Conservation (phyloP, 1,284 basidiomycete genomes). For the Xanthoconium separans region DNA sequence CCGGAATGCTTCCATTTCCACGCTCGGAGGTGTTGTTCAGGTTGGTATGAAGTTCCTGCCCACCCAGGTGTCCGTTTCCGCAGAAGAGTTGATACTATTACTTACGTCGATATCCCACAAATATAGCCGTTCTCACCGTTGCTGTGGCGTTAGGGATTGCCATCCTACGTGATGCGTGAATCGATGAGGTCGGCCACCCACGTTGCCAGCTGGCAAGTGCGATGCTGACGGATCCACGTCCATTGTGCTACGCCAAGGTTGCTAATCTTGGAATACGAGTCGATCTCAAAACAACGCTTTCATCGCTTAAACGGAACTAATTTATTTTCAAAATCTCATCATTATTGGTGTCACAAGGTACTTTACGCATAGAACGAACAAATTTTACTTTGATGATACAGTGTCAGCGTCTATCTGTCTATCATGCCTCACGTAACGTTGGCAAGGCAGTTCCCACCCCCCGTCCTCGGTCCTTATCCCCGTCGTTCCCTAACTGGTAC, state of each 20-base stretch:
- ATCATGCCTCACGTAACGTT: conserved; percentile 22
- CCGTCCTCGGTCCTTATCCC: conserved; percentile 11
- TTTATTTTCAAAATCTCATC: not conserved
- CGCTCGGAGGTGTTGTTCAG: not conserved
- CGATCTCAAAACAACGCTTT: not conserved
- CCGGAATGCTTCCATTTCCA: not conserved
- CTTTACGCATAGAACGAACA: not conserved
- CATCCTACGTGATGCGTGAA: not conserved
- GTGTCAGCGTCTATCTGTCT: conserved; percentile 16
- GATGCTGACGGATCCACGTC: not conserved
- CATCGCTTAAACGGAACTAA: not conserved
- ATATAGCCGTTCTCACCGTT: not conserved
- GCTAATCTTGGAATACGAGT: conserved; percentile 2
- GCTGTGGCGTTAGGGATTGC: not conserved
- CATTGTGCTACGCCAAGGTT: not conserved
- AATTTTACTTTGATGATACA: conserved; percentile 7
- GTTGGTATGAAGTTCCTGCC: not conserved
- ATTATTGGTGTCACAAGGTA: not conserved
- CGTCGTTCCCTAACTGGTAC: conserved; percentile 14
- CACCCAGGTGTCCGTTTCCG: not conserved
- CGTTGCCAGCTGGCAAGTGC: not conserved
- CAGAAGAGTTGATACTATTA: not conserved
- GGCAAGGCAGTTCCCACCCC: conserved; percentile 21
- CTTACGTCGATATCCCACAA: not conserved
- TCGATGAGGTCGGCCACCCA: not conserved